Evolutionary conservation across 352 stramenopile species (phyloP), one percentile per base, ranked within the genome.

Genomic region (Globisporangium nagaii): DNA sequence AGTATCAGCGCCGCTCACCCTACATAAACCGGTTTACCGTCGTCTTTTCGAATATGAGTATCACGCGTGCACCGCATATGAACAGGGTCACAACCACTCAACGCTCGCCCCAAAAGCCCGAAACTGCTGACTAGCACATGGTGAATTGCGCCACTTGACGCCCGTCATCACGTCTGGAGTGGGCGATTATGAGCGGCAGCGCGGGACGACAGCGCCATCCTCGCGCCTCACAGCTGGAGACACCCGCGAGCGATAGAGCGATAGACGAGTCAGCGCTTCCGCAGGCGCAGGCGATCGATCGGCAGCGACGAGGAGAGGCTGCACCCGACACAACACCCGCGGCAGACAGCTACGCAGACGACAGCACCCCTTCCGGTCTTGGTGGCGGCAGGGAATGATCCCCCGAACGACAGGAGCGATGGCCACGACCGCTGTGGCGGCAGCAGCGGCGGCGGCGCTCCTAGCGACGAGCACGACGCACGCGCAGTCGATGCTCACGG

Each of bases 401-500:
- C n/a, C n/a, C n/a, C n/a, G n/a, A n/a, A n/a, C n/a, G n/a, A 22
- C 24, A 30, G 19, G 39, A 19, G 28, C 20, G 24, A 41, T 20
- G 22, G 12, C 13, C 17, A 32, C 10, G 46, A 22, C 4, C 7
- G n/a, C n/a, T n/a, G 10, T 40, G 20, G 34, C 17, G n/a, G 13
- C 45, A 8, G 37, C 24, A n/a, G 30, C 35, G 9, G 22, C 11
- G 19, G 37, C 30, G 2, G 20, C 15, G 11, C 30, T 56, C 12
- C 4, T 27, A 17, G 17, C 30, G 34, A 30, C 4, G 17, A 9
- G 22, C 10, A 3, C 19, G 4, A 12, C 35, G 6, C 11, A 25
- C 13, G 42, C 41, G 31, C 53, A 53, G 55, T 56, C 55, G 46
- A 17, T 46, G 46, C 44, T 62, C 30, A 62, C 55, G 24, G 48